Conservation (phyloP, 1,284 basidiomycete species). For the Cerrena zonata region DNA sequence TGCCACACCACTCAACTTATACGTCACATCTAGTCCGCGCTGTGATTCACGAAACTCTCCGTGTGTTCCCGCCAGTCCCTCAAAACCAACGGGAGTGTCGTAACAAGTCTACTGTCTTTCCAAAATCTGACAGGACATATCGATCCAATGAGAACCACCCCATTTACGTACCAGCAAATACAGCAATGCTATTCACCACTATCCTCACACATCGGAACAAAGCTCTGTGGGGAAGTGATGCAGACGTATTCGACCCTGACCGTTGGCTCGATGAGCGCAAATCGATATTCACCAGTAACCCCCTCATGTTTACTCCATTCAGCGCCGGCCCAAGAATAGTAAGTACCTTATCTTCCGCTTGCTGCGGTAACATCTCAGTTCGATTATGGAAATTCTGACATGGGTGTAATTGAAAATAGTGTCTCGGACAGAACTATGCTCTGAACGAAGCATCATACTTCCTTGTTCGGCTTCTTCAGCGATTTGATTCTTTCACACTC, state of each 20-base stretch:
- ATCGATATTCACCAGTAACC: slow-evolving; percentile 46
- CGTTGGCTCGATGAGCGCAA: slow-evolving; percentile 58
- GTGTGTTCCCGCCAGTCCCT: slow-evolving; percentile 69
- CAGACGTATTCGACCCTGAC: slow-evolving; percentile 65
- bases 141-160: slow-evolving; percentile 21
- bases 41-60: slow-evolving; percentile 66
- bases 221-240: slow-evolving; percentile 61
- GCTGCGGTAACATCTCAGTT: slow-evolving; percentile 6
- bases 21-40: slow-evolving; percentile 47
- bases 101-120: slow-evolving; percentile 41
- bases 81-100: slow-evolving; percentile 58
- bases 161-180: slow-evolving; percentile 55
- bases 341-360: slow-evolving; percentile 17
- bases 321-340: slow-evolving; percentile 58
- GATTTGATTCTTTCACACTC: slow-evolving; percentile 53
- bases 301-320: slow-evolving; percentile 65
- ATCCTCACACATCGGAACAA: slow-evolving; percentile 57
- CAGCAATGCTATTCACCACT: slow-evolving; percentile 51
- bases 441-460: slow-evolving; percentile 69
- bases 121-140: slow-evolving; percentile 38
- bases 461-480: slow-evolving; percentile 59
- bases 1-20: slow-evolving; percentile 34
- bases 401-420: slow-evolving; percentile 33
- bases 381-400: neutral
- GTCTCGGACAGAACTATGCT: slow-evolving; percentile 69